Conservation (phyloP, 495 filamentous ascomycete genomes). For the Xylaria curta region DNA sequence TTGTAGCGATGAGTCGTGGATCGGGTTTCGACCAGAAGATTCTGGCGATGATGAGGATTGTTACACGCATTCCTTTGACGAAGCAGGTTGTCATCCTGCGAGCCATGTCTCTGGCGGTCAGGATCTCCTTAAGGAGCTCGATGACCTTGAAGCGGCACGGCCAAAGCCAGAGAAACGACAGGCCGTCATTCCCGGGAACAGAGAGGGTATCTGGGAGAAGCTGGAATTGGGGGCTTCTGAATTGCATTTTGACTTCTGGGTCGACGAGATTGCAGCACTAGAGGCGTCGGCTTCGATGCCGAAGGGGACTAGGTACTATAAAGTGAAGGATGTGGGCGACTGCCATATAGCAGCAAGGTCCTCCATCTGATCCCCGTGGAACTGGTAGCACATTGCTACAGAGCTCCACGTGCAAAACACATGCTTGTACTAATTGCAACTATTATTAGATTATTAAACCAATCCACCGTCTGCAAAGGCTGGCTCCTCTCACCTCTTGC, state of each 20-base stretch:
- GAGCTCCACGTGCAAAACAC: neutral
- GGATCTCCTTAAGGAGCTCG: constrained; percentile 10
- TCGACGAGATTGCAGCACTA: constrained; percentile 14
- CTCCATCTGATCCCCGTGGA: neutral
- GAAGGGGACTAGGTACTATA: constrained; percentile 21
- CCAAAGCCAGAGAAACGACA: neutral
- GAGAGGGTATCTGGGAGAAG: constrained; percentile 8
- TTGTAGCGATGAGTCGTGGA: neutral
- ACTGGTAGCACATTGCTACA: neutral
- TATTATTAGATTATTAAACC: neutral
- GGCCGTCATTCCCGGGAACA: constrained; percentile 4
- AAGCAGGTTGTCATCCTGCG: neutral
- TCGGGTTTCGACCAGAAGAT: neutral
- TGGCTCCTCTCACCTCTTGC: neutral
- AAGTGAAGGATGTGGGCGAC: neutral
- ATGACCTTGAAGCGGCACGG: constrained; percentile 15
- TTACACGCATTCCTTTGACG: neutral
- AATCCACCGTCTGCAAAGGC: neutral
- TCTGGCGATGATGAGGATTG: neutral
- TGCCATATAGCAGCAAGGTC: neutral
- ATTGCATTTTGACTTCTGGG: neutral
- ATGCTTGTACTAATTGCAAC: neutral
- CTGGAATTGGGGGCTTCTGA: too few species aligned
- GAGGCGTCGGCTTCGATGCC: constrained; percentile 20
- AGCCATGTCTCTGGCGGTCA: neutral